Conservation (phyloP, 495 filamentous ascomycete genomes). For the Penicillium mononematosum region DNA sequence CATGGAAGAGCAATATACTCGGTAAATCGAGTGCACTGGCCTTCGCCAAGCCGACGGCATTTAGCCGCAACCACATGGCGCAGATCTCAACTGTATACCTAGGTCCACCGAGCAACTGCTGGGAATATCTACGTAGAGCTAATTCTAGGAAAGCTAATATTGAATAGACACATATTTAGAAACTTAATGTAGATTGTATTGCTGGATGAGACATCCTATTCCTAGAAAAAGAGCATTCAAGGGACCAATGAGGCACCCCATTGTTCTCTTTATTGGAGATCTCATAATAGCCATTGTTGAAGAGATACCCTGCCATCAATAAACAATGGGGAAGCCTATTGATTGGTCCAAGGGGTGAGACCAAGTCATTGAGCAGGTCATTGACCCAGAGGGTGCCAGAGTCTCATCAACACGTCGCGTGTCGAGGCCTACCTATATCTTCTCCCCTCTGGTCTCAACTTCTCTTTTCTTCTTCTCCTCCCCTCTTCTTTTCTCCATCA, state of each 20-base stretch:
- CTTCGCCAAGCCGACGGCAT: conserved; percentile 1
- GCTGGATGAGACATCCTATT: background rate
- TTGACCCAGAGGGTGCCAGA: background rate
- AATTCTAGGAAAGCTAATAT: background rate
- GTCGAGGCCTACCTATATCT: background rate
- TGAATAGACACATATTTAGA: background rate
- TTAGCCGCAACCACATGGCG: background rate
- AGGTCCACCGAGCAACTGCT: too few relatives aligned
- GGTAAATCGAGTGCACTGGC: background rate
- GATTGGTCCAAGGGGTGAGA: background rate
- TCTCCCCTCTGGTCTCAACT: background rate
- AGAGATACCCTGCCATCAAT: background rate
- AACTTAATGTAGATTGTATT: background rate
- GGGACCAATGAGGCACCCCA: background rate
- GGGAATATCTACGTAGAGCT: background rate
- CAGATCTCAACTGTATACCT: background rate
- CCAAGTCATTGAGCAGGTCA: background rate
- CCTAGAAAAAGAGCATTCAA: background rate
- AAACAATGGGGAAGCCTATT: background rate
- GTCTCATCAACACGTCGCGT: background rate
- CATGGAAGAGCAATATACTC: background rate
- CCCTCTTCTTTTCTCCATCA: background rate
- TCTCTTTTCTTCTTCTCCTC: background rate
- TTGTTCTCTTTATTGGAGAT: background rate
- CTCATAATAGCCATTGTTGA: background rate